Base-by-base conservation (phyloP, 768 basidiomycete genomes). In the Lactarius indigo region DNA sequence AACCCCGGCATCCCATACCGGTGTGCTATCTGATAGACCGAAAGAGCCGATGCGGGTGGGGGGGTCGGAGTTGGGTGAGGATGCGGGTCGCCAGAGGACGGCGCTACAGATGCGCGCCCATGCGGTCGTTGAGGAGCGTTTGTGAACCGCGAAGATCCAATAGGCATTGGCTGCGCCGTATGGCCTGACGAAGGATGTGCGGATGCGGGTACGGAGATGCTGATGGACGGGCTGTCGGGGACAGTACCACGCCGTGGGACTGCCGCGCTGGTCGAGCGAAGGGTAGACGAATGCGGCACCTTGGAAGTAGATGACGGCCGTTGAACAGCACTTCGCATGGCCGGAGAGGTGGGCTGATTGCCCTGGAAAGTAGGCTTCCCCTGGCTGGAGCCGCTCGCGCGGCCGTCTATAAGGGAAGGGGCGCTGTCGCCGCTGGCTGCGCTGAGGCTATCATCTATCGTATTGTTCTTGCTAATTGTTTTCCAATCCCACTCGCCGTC, bases 1-100 rank as follows among this genome's bases (percentile, higher is more conserved):
- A 93, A 81, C 9, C 80, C 83, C 4, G 85, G 84, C 79, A 93
- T 85, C 2, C 78, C 78, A 75, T 92, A 93, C 60, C 89, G 82
- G 77, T 93, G 89, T 4, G 90, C 88, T 13, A 91, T 81, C 69
- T 89, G 88, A 76, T 90, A 93, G 70, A 92, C 83, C 0, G 86
- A 85, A 57, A 93, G 75, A 2, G 90, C 89, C 28, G 88, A 89
- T 15, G 89, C 89, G 18, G 90, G 85, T 5, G 79, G 75, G 8
- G 88, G 88, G 5, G 83, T 69, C 7, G 84, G 78, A 0, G 86
- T 84, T 12, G 90, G 91, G 71, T 92, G 91, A 0, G 82, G 76
- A 74, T 93, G 89, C 3, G 91, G 90, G 72, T 92, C 91, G 13
- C 81, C 77, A 3, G 74, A 77, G 13, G 81, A 76, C 20, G 73